Evolutionary conservation across 345 rosid genomes (phyloP).

Genomic region (Boechera retrofracta): DNA sequence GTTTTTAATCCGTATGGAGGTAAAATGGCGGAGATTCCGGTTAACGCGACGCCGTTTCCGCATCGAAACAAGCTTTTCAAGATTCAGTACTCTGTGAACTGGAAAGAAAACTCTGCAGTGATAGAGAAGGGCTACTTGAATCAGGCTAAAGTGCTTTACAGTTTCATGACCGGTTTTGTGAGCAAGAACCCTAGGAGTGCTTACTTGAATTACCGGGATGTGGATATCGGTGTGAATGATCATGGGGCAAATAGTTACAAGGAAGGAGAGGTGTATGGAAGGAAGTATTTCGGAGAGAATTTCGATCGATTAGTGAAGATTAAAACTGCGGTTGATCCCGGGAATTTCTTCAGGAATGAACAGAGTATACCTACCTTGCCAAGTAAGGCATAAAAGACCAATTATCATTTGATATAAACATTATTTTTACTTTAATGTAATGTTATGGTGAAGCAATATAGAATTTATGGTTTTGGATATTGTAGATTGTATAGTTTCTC

Average conservation of each 20-base stretch:
- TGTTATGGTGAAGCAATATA: constrained; percentile 25
- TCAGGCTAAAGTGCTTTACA: constrained; percentile 46
- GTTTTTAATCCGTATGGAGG: constrained; percentile 74
- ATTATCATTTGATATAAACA: constrained; percentile 9
- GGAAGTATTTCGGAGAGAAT: constrained; percentile 58
- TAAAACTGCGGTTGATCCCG: constrained; percentile 59
- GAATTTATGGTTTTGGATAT: constrained; percentile 26
- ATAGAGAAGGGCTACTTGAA: constrained; percentile 40
- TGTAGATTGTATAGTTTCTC: constrained; percentile 12
- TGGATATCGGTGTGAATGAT: constrained; percentile 55
- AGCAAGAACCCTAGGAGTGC: constrained; percentile 71
- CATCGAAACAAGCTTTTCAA: constrained; percentile 66
- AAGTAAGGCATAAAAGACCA: constrained; percentile 39
- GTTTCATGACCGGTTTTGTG: constrained; percentile 64
- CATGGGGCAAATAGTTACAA: constrained; percentile 44
- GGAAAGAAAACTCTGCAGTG: constrained; percentile 50
- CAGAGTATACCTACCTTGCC: constrained; percentile 63
- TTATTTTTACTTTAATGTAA: constrained; percentile 14
- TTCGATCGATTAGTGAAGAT: constrained; percentile 60
- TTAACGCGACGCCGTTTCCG: constrained; percentile 56
- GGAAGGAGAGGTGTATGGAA: constrained; percentile 61
- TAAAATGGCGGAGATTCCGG: constrained; percentile 52
- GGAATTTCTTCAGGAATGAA: constrained; percentile 62
- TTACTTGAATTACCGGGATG: constrained; percentile 61
- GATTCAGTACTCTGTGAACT: constrained; percentile 54